Conservation (phyloP, 2,329 filamentous ascomycete genomes). For the Colletotrichum nymphaeae region DNA sequence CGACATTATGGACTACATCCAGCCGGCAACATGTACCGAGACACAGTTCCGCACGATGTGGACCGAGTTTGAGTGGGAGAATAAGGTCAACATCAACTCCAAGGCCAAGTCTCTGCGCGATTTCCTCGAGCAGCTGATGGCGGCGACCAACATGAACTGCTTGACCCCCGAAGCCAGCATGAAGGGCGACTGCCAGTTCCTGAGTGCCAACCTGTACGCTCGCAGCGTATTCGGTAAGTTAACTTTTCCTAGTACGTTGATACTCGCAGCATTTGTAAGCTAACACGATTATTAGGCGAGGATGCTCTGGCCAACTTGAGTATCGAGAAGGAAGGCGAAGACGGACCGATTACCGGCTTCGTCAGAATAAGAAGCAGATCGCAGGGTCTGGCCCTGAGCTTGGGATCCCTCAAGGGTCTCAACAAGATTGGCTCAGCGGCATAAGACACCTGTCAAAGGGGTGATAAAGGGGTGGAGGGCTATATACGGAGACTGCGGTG, state of each 20-base stretch:
- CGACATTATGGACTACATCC: constrained; percentile 99
- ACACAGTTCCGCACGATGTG: constrained; percentile 99
- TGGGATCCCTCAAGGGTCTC: constrained; percentile 93
- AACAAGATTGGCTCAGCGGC: constrained; percentile 77
- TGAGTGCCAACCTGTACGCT: constrained; percentile 96
- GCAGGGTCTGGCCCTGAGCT: constrained; percentile 91
- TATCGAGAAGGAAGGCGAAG: constrained; percentile 96
- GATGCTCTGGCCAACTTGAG: constrained; percentile 97
- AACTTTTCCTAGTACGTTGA: not conserved
- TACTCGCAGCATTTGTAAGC: constrained; percentile 6
- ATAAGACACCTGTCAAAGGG: constrained; percentile 32
- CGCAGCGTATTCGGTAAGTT: constrained; percentile 96
- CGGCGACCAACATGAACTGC: constrained; percentile 98
- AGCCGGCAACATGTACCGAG: constrained; percentile 95
- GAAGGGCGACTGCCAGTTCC: constrained; percentile 97
- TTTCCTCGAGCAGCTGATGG: constrained; percentile 95
- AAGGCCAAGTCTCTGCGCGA: constrained; percentile 92
- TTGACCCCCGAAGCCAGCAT: constrained; percentile 95
- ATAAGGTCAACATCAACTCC: constrained; percentile 99
- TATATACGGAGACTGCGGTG: constrained; percentile 28
- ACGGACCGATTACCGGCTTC: constrained; percentile 96
- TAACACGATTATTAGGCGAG: constrained; percentile 75
- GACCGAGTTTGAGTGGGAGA: constrained; percentile 99
- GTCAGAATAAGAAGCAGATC: constrained; percentile 97
- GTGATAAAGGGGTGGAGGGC: not conserved